Evolutionary conservation across 352 stramenopile genomes (phyloP).

Genomic region (Globisporangium spiculum): DNA sequence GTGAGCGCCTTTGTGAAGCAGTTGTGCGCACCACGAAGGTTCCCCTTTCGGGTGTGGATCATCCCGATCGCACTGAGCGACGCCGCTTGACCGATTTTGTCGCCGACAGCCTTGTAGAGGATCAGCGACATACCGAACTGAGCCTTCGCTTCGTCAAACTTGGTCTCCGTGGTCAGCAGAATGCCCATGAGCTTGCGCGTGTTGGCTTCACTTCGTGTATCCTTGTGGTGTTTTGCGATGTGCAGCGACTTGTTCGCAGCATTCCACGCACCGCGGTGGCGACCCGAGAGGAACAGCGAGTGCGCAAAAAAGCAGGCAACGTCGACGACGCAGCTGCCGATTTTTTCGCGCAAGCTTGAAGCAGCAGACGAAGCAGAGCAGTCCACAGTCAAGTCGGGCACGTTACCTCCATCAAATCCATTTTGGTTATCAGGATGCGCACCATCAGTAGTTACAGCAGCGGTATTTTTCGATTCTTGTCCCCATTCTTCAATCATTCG

Average conservation of each 20-base stretch:
- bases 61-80: constrained; percentile 77
- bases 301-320: constrained; percentile 76
- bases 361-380: constrained; percentile 12
- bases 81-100: constrained; percentile 75
- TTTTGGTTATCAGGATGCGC: constrained; percentile 4
- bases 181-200: constrained; percentile 78
- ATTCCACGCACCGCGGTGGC: constrained; percentile 70
- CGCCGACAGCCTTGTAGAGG: constrained; percentile 66
- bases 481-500: constrained; percentile 69
- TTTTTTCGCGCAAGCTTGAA: constrained; percentile 38
- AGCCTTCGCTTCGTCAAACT: constrained; percentile 79
- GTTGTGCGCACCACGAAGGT: constrained; percentile 70
- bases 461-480: constrained; percentile 17
- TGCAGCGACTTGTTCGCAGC: constrained; percentile 69
- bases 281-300: constrained; percentile 67
- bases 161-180: constrained; percentile 75
- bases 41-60: constrained; percentile 79
- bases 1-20: constrained; percentile 80
- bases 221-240: constrained; percentile 73
- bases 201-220: constrained; percentile 64
- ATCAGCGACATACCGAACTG: constrained; percentile 77
- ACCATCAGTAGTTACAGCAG: neutral
- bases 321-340: constrained; percentile 54
- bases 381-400: constrained; percentile 15
- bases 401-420: neutral